phyloP scores from a whole-genome alignment of 2,329 filamentous ascomycete species.

The Zymoseptoria crescenta region DNA sequence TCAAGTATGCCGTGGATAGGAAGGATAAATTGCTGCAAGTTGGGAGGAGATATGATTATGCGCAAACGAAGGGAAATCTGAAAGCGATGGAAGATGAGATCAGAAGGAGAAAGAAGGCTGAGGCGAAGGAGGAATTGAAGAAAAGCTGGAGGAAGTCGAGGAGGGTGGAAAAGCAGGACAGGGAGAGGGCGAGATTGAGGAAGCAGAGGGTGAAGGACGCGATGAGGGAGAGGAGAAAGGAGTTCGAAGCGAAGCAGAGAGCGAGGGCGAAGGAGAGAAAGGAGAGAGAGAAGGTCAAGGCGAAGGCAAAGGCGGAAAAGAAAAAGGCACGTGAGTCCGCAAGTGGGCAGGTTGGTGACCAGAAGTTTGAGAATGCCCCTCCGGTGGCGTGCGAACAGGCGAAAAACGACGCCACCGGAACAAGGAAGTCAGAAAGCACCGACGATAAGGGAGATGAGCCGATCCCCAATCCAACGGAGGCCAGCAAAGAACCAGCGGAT shows the following conservation, averaged over 20 bases:
- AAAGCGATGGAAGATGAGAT: slow-evolving; percentile 44
- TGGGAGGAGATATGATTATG: slow-evolving; percentile 63
- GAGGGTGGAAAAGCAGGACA: slow-evolving; percentile 34
- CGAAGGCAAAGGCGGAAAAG: not conserved
- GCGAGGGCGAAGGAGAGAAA: slow-evolving; percentile 10
- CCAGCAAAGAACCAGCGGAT: not conserved
- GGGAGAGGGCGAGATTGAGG: slow-evolving; percentile 20
- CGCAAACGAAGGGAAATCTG: slow-evolving; percentile 57
- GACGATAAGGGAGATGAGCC: not conserved
- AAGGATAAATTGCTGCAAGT: slow-evolving; percentile 68
- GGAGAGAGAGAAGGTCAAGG: slow-evolving; percentile 4
- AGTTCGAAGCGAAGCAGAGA: slow-evolving; percentile 8
- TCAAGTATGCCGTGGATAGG: slow-evolving; percentile 51
- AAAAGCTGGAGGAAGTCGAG: slow-evolving; percentile 33
- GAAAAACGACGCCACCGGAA: not conserved
- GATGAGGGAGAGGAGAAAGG: slow-evolving; percentile 21
- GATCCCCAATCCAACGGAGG: not conserved
- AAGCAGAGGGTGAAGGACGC: slow-evolving; percentile 21
- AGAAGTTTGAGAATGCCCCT: not conserved
- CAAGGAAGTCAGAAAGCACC: not conserved
- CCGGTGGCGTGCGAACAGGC: slow-evolving; percentile 1
- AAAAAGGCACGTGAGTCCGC: not conserved
- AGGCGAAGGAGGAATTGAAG: slow-evolving; percentile 31
- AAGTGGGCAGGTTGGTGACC: not conserved
- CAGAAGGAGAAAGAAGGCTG: slow-evolving; percentile 31